Evolutionary conservation across 148 eudicot species (phyloP), one percentile per base, ranked within the genome.

Genomic region (Rhododendron simsii): DNA sequence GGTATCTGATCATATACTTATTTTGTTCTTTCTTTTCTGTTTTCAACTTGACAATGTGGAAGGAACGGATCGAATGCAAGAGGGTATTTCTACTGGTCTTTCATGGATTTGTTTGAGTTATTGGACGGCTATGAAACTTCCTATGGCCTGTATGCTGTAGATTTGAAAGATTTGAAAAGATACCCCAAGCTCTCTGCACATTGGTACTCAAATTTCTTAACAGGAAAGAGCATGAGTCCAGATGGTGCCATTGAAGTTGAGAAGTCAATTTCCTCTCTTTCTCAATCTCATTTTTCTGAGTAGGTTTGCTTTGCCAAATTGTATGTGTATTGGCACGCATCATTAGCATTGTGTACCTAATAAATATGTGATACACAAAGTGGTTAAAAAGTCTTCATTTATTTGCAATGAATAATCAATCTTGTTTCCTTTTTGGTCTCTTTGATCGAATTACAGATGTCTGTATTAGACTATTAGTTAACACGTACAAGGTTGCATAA

Each of bases 41-140:
- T 18, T 55, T 18, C 61, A 55, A 55, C 61, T 55, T 55, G 61
- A 18, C 61, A 55, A 55, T 55, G 61, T 16, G 21, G 61, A 55
- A 55, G 61, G 61, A 55, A 55, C 2, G 61, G 61, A 15, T 92
- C 94, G 14, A 94, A 95, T 75, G 57, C 91, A 48, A 91, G 79
- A 81, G 96, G 98, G 47, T 95, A 94, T 84, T 94, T 95, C 86
- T 83, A 83, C 0, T 95, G 98, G 96, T 92, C 98, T 13, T 93
- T 95, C 89, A 11, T 95, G 81, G 98, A 95, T 77, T 67, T 92
- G 51, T 90, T 84, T 7, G 96, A 95, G 90, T 23, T 92, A 33
- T 59, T 93, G 78, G 86, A 33, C 55, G 95, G 93, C 37, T 94
- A 86, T 26, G 59, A 85, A 0, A 35, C 82, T 3, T 55, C 83